These are phyloP conservation scores for Xenosphaeropsis pyriputrescens DNA, from an alignment of 2,329 filamentous ascomycete genomes.

Conservation along the genomic window DNA sequence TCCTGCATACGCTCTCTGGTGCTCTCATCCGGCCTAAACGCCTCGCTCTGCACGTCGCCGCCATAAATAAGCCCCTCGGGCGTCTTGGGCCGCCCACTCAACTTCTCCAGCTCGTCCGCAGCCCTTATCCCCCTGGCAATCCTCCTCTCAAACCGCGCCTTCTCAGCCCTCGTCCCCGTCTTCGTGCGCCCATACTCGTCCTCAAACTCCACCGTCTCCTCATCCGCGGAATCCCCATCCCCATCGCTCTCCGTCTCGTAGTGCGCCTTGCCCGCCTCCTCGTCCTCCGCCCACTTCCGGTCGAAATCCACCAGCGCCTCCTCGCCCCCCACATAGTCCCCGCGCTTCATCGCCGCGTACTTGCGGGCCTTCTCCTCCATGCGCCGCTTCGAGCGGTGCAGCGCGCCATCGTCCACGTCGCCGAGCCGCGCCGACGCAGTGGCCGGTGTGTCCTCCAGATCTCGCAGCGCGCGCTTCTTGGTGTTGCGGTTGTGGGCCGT, in stretches of 20 bases:
- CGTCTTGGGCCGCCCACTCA: slow-evolving; percentile 50
- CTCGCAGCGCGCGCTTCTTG: slow-evolving; percentile 43
- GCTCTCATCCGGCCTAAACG: slow-evolving; percentile 63
- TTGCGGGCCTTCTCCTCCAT: slow-evolving; percentile 84
- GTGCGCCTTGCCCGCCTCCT: slow-evolving; percentile 21
- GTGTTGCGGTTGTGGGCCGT: slow-evolving; percentile 46
- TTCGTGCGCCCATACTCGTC: slow-evolving; percentile 88
- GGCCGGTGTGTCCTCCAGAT: slow-evolving; percentile 34
- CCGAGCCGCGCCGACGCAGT: slow-evolving; percentile 46
- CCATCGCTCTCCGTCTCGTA: slow-evolving; percentile 50
- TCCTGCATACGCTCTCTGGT: slow-evolving; percentile 58
- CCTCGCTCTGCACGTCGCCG: slow-evolving; percentile 68
- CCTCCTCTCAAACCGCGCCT: slow-evolving; percentile 44
- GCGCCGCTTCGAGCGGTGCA: slow-evolving; percentile 54
- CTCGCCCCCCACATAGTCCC: slow-evolving; percentile 51
- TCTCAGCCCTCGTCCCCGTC: slow-evolving; percentile 55
- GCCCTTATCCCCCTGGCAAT: slow-evolving; percentile 34
- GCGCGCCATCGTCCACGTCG: slow-evolving; percentile 36
- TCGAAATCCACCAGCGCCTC: slow-evolving; percentile 83
- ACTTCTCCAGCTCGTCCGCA: slow-evolving; percentile 47
- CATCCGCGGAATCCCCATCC: slow-evolving; percentile 23
- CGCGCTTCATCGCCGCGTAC: slow-evolving; percentile 81
- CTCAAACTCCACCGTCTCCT: slow-evolving; percentile 66
- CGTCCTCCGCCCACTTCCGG: slow-evolving; percentile 75
- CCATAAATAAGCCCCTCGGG: slow-evolving; percentile 69